Evolutionary conservation across 208 protist species (phyloP), one percentile per base, ranked within the genome.

Genomic region (Trypanosoma caninum): DNA sequence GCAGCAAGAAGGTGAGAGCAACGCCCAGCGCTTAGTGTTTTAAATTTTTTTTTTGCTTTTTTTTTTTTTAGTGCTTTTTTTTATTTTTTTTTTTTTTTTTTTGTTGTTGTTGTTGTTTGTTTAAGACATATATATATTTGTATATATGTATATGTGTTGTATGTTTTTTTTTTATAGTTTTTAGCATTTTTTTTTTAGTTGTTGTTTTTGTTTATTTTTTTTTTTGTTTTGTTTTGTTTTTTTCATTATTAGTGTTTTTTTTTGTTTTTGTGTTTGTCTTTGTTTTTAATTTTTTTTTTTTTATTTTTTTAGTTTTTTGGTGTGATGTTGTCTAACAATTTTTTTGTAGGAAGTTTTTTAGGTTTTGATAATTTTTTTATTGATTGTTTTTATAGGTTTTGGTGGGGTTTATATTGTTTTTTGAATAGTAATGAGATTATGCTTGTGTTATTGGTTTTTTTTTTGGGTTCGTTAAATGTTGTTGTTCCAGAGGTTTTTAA

Each of bases 1-100:
- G 74, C 56, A 65, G 72, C 62, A 92, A 92, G 80, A 61, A 69
- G 68, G 67, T 73, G 46, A 59, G 65, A 52, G 67, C 75, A 27
- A 87, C 84, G 35, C 78, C 80, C 46, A 77, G 72, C 52, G 80
- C 73, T 11, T 87, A 78, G 59, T 57, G 30, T 9, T 47, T 20
- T 11, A 31, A 28, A 11, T 11, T 44, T 35, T 23, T 40, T 44
- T 27, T 45, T 66, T 59, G 35, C 22, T 41, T 51, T 66, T 35
- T 28, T 46, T 56, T 59, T 56, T 59, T 72, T 65, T 27, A 31
- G n/a, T 31, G 14, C 3, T 57, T 69, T 69, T 22, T 37, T 47
- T 25, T 35, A 48, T 41, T 41, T 56, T 13, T 61, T 68, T 68
- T 55, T 69, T 50, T 45, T 53, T 60, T 45, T 55, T 57, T 56